Percentiles rank a stretch among this genome's conserved stretches.
phyloP scores from a whole-genome alignment of 148 eudicot species.

The Amaranthus palmeri region DNA sequence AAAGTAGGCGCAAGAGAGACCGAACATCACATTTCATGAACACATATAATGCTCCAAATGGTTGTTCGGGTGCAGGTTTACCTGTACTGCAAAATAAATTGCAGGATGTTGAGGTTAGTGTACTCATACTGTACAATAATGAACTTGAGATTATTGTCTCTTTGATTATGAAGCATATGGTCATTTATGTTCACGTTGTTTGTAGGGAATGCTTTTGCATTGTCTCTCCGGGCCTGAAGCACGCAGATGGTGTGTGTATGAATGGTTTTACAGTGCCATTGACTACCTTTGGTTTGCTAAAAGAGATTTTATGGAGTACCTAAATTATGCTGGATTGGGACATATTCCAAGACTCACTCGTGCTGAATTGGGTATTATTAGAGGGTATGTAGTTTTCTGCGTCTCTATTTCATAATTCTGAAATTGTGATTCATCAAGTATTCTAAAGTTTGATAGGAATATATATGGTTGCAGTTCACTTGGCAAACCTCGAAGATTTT shows the following conservation, averaged over 20 bases:
- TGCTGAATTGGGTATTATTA: slow-evolving; percentile 46
- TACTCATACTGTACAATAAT: background rate
- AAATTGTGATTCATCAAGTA: background rate
- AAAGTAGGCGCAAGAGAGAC: slow-evolving; percentile 28
- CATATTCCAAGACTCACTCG: slow-evolving; percentile 45
- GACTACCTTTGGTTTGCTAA: slow-evolving; percentile 49
- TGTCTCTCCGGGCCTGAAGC: slow-evolving; percentile 30
- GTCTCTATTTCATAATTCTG: background rate
- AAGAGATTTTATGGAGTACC: slow-evolving; percentile 40
- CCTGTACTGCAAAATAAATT: slow-evolving; percentile 16
- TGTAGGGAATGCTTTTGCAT: slow-evolving; percentile 30
- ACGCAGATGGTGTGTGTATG: slow-evolving; percentile 43
- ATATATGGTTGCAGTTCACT: slow-evolving; percentile 58
- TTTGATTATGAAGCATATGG: background rate
- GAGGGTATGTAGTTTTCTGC: slow-evolving; percentile 24
- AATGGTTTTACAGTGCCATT: slow-evolving; percentile 52
- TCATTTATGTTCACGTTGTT: background rate
- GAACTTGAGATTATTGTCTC: background rate
- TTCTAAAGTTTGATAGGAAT: slow-evolving; percentile 10
- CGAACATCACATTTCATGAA: slow-evolving; percentile 18
- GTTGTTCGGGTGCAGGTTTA: slow-evolving; percentile 9
- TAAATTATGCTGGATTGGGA: slow-evolving; percentile 41
- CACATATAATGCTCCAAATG: slow-evolving; percentile 15
- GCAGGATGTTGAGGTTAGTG: slow-evolving; percentile 25
- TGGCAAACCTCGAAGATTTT: slow-evolving; percentile 90